phyloP scores from a whole-genome alignment of 202 grass and related monocot genomes.

The Hordeum pubiflorum region DNA sequence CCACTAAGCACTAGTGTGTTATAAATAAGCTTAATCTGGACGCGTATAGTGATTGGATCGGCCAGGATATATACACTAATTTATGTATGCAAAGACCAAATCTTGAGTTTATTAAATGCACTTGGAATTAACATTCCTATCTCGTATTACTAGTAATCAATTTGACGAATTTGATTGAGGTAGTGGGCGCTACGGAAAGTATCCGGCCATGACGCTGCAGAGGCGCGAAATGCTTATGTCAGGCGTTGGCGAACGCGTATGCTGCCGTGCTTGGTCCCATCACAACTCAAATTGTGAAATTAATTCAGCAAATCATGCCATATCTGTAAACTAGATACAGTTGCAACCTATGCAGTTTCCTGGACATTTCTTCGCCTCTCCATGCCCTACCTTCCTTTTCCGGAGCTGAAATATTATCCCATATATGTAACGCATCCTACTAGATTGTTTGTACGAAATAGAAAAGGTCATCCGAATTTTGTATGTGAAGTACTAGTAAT shows the following conservation, averaged over 20 bases:
- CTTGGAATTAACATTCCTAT: background rate
- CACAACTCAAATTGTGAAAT: background rate
- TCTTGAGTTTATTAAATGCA: slow-evolving; percentile 14
- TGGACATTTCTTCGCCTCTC: too few species aligned
- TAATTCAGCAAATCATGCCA: background rate
- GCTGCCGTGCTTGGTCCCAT: background rate
- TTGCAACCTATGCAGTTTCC: too few species aligned
- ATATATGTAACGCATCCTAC: background rate
- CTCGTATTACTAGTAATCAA: background rate
- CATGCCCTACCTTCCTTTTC: too few species aligned
- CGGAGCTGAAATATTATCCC: too few species aligned
- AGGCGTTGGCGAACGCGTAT: too few species aligned
- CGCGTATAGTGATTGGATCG: background rate
- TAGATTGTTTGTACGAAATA: background rate
- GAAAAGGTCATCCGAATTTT: background rate
- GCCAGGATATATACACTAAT: background rate
- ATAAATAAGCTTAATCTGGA: background rate
- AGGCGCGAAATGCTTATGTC: background rate
- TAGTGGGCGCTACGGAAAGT: background rate
- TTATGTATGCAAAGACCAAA: slow-evolving; percentile 6
- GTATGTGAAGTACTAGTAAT: too few species aligned
- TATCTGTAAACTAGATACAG: background rate
- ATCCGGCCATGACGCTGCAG: background rate
- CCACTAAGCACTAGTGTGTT: background rate
- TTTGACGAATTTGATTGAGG: background rate